Conservation (phyloP, 225 moss, liverwort and hornwort genomes). For the Anthoceros angustus region DNA sequence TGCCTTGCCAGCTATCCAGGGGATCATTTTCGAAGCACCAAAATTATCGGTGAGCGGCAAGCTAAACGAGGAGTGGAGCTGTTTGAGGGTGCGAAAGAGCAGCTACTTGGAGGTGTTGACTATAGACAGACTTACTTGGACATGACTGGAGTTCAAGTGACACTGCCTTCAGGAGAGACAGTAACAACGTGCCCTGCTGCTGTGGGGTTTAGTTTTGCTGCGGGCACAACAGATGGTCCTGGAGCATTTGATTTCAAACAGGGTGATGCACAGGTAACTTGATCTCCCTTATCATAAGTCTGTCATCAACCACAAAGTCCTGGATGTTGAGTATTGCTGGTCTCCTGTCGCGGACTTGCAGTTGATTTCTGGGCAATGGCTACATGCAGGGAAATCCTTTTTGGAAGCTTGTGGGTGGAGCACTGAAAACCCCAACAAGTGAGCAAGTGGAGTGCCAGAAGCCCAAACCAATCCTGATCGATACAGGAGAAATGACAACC, state of each 20-base stretch:
- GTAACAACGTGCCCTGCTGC: slow-evolving; percentile 82
- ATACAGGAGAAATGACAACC: slow-evolving; percentile 69
- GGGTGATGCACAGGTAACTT: slow-evolving; percentile 65
- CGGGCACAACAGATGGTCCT: slow-evolving; percentile 95
- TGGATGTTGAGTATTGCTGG: background rate
- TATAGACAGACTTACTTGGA: slow-evolving; percentile 66
- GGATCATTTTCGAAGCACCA: slow-evolving; percentile 89
- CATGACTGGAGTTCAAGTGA: slow-evolving; percentile 56
- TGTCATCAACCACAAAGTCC: background rate
- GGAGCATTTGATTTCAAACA: slow-evolving; percentile 95
- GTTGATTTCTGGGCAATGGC: background rate
- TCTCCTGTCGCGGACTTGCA: background rate
- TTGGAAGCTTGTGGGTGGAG: slow-evolving; percentile 78
- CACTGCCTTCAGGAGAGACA: slow-evolving; percentile 36
- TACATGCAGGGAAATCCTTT: slow-evolving; percentile 65
- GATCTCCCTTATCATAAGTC: background rate
- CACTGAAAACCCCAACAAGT: slow-evolving; percentile 48
- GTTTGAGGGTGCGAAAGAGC: slow-evolving; percentile 51
- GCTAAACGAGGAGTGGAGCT: slow-evolving; percentile 43
- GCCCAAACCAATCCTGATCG: slow-evolving; percentile 90
- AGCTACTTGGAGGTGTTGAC: slow-evolving; percentile 49
- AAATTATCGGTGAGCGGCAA: slow-evolving; percentile 73
- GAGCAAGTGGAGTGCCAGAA: slow-evolving; percentile 61
- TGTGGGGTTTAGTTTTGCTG: slow-evolving; percentile 95
- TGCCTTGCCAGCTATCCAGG: slow-evolving; percentile 44